phyloP scores from a whole-genome alignment of 2,329 filamentous ascomycete genomes.

The Colletotrichum eleusines region DNA sequence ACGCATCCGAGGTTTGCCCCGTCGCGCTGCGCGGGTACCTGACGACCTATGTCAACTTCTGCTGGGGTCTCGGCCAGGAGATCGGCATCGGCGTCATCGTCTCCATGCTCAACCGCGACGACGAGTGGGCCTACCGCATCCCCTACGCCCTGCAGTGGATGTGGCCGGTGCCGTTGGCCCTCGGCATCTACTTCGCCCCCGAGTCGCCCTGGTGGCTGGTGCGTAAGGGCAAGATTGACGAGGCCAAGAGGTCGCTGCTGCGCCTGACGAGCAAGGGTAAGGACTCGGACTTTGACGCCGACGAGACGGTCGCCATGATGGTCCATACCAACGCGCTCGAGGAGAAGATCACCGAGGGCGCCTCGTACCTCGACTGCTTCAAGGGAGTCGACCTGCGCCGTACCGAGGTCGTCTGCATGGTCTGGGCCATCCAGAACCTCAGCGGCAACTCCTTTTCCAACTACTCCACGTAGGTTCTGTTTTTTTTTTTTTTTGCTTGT shows the following conservation, averaged over 20 bases:
- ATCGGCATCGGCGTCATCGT: conserved; percentile 81
- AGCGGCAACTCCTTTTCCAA: conserved; percentile 74
- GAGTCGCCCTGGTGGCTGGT: conserved; percentile 84
- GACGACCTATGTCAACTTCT: conserved; percentile 82
- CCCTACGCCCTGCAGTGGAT: conserved; percentile 83
- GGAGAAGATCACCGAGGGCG: conserved; percentile 78
- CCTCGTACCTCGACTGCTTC: conserved; percentile 87
- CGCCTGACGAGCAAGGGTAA: conserved; percentile 72
- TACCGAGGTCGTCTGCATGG: conserved; percentile 77
- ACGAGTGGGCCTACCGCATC: conserved; percentile 78
- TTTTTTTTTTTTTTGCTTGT: too few species aligned
- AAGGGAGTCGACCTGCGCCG: conserved; percentile 81
- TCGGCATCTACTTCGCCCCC: conserved; percentile 76
- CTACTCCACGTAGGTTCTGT: conserved; percentile 65
- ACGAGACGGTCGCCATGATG: conserved; percentile 94
- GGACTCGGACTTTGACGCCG: conserved; percentile 80
- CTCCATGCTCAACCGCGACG: conserved; percentile 72
- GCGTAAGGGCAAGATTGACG: conserved; percentile 71
- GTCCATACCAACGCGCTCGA: conserved; percentile 88
- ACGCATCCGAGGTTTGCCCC: conserved; percentile 79
- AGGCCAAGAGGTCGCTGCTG: conserved; percentile 75
- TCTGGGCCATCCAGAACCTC: conserved; percentile 73
- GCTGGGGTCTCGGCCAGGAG: conserved; percentile 76
- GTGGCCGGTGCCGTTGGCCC: conserved; percentile 76
- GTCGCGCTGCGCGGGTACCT: conserved; percentile 78